These are phyloP conservation scores for Vicia faba DNA, from an alignment of 306 rosid genomes.

Conservation along the genomic window DNA sequence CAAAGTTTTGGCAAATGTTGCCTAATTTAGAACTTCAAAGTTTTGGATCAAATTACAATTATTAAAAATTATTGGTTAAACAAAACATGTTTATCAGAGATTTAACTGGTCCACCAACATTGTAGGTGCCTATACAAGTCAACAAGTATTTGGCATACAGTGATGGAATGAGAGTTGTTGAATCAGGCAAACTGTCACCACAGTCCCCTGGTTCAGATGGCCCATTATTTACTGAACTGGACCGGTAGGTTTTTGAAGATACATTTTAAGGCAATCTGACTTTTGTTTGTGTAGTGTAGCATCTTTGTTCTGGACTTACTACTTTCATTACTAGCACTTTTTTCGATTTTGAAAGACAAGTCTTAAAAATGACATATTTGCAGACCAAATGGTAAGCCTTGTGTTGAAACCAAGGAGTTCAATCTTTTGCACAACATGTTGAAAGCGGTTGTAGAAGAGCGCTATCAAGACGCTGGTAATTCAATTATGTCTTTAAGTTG, in stretches of 20 bases:
- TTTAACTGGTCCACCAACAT: slow-evolving; percentile 16
- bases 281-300: slow-evolving; percentile 5
- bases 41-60: slow-evolving; percentile 15
- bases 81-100: not conserved
- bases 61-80: not conserved
- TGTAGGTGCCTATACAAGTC: slow-evolving; percentile 97
- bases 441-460: slow-evolving; percentile 92
- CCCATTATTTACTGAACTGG: slow-evolving; percentile 77
- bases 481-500: slow-evolving; percentile 16
- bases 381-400: slow-evolving; percentile 93
- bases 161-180: slow-evolving; percentile 92
- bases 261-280: not conserved
- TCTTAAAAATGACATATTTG: slow-evolving; percentile 34
- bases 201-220: slow-evolving; percentile 81
- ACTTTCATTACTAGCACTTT: not conserved
- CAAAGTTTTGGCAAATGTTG: slow-evolving; percentile 23
- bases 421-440: slow-evolving; percentile 87
- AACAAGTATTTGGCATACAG: slow-evolving; percentile 93
- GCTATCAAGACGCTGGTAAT: slow-evolving; percentile 96
- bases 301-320: slow-evolving; percentile 2
- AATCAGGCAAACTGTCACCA: slow-evolving; percentile 72
- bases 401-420: slow-evolving; percentile 84
- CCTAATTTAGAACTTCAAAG: not conserved
- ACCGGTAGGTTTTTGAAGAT: slow-evolving; percentile 55
- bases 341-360: slow-evolving; percentile 15